These are phyloP conservation scores for Labyrinthula sp. DNA, from an alignment of 352 stramenopile genomes.

Conservation along the genomic window DNA sequence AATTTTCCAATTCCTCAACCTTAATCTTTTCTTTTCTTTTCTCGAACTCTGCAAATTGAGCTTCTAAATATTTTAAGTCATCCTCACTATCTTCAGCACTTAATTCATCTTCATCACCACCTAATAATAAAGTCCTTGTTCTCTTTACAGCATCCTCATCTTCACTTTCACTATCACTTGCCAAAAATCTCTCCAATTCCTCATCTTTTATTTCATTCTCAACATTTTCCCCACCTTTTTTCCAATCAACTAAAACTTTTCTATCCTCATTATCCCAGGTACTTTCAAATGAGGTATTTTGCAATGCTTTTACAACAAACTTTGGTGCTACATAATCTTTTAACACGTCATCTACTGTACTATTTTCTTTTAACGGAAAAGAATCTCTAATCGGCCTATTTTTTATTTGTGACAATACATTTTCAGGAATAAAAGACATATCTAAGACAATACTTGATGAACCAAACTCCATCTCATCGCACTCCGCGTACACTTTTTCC, in stretches of 20 bases:
- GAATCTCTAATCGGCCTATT: slow-evolving; percentile 54
- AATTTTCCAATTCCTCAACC: background rate
- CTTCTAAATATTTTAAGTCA: slow-evolving; percentile 28
- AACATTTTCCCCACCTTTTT: slow-evolving; percentile 48
- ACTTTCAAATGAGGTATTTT: slow-evolving; percentile 69
- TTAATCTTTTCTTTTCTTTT: slow-evolving; percentile 11
- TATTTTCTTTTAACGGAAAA: too few species aligned
- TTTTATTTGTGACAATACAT: slow-evolving; percentile 64
- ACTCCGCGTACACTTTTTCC: slow-evolving; percentile 71
- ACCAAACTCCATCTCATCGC: slow-evolving; percentile 91
- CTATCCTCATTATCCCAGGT: slow-evolving; percentile 78
- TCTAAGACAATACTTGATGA: slow-evolving; percentile 79
- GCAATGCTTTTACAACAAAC: slow-evolving; percentile 69
- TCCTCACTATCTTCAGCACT: slow-evolving; percentile 29
- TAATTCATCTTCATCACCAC: slow-evolving; percentile 25
- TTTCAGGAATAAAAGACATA: slow-evolving; percentile 70
- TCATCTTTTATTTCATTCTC: slow-evolving; percentile 60
- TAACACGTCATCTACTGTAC: slow-evolving; percentile 54
- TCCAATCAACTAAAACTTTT: slow-evolving; percentile 43
- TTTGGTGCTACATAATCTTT: slow-evolving; percentile 76
- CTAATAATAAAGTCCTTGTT: background rate
- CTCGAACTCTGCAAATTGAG: slow-evolving; percentile 21
- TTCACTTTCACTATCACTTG: slow-evolving; percentile 50
- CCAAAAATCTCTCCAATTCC: slow-evolving; percentile 76
- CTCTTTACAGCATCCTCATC: slow-evolving; percentile 33